Evolutionary conservation across 495 filamentous ascomycete species (phyloP), one percentile per base, ranked within the genome.

Genomic region (Lineolata rhizophorae): DNA sequence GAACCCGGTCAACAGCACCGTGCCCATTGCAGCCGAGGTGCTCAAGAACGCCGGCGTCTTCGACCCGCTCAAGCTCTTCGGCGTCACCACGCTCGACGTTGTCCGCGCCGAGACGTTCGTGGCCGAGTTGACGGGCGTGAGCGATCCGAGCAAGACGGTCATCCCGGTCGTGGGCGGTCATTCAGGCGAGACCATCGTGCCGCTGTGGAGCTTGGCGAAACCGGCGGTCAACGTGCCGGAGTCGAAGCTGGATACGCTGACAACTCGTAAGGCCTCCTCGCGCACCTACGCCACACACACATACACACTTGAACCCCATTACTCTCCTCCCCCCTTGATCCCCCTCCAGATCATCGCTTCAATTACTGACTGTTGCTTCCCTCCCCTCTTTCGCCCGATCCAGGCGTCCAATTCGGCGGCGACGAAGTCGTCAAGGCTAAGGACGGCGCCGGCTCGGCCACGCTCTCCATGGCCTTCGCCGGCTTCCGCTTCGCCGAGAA

Each of bases 401-500:
- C 38, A 77, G 73, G 73, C 46, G 83, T 95, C 24, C 87, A 97
- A 56, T 95, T 92, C 45, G 90, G 90, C 49, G 87, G 87, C 56
- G 87, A 97, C 48, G 87, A 97, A 63, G 87, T 97, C 44, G 87
- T 95, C 49, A 71, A 87, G 63, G 87, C 87, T 49, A 97, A 97
- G 75, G 79, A 85, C 36, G 87, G 87, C 44, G 67, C 72, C 48
- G 87, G 87, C 39, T 93, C 84, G 24, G 87, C 87, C 41, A 97
- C 87, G 35, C 69, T 95, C 20, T 92, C 81, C 40, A 97, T 97
- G 87, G 87, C 87, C 34, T 94, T 77, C 50, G 87, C 87, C 44
- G 87, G 90, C 40, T 95, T 70, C 66, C 70, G 83, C 76, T 92
- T 93, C 50, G 74, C 87, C 45, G 83, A 94, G 65, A 76, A 76